Conservation (phyloP, 2,329 filamentous ascomycete genomes). For the Fusarium sp. region DNA sequence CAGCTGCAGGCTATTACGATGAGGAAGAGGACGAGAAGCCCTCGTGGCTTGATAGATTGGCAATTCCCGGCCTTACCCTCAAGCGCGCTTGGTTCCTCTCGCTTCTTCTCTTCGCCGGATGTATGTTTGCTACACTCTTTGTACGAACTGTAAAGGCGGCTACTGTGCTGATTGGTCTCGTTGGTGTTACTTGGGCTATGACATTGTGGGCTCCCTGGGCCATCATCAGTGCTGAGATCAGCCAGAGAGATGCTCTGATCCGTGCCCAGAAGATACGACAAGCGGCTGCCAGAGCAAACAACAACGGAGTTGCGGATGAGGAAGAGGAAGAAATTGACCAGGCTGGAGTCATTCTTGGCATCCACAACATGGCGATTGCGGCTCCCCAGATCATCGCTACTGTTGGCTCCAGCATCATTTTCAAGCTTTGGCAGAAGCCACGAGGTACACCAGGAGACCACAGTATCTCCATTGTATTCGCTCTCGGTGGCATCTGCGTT, state of each 20-base stretch:
- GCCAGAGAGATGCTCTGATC: constrained; percentile 76
- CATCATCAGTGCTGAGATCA: constrained; percentile 93
- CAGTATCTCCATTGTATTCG: constrained; percentile 87
- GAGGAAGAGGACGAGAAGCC: constrained; percentile 53
- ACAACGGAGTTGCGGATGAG: constrained; percentile 40
- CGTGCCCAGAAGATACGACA: constrained; percentile 55
- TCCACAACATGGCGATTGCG: constrained; percentile 95
- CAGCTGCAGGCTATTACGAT: constrained; percentile 47
- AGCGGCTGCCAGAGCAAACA: constrained; percentile 28
- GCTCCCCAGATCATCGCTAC: constrained; percentile 93
- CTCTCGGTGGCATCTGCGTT: constrained; percentile 84
- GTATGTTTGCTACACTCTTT: constrained; percentile 87
- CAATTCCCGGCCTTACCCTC: constrained; percentile 86
- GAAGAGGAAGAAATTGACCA: constrained; percentile 75
- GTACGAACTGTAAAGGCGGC: constrained; percentile 78
- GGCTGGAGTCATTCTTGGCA: constrained; percentile 90
- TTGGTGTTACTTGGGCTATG: constrained; percentile 92
- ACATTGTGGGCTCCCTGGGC: constrained; percentile 96
- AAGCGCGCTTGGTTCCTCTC: constrained; percentile 89
- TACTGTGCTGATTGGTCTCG: constrained; percentile 81
- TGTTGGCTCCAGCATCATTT: constrained; percentile 84
- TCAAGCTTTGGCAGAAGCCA: constrained; percentile 87
- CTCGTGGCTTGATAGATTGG: constrained; percentile 70
- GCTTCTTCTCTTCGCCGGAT: constrained; percentile 83
- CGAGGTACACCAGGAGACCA: constrained; percentile 86